Conservation (phyloP, 2,329 filamentous ascomycete species). For the Fusarium sp. region DNA sequence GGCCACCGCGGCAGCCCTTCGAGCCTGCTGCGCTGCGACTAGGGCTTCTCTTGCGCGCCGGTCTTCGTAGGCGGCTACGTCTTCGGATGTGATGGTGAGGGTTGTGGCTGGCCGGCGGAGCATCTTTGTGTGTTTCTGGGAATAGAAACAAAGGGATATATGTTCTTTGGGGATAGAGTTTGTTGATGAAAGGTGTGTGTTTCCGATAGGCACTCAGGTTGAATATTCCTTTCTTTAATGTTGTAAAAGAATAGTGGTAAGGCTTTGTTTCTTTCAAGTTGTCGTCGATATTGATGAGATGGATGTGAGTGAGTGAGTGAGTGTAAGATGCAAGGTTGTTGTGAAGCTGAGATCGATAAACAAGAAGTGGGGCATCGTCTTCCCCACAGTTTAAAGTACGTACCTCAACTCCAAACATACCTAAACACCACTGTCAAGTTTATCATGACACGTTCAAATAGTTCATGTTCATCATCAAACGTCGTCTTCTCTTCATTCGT, state of each 20-base stretch:
- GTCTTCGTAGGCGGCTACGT: conserved; percentile 78
- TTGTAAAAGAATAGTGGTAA: neutral
- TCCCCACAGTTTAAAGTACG: neutral
- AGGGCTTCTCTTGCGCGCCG: conserved; percentile 61
- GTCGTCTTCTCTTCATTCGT: conserved; percentile 21
- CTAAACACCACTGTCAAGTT: neutral
- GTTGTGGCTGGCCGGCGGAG: conserved; percentile 76
- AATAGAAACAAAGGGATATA: neutral
- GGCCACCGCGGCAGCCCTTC: conserved; percentile 40
- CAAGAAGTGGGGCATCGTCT: conserved; percentile 4
- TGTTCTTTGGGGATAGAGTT: neutral
- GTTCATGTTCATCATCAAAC: neutral
- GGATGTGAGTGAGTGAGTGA: neutral
- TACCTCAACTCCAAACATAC: neutral
- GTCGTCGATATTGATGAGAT: neutral
- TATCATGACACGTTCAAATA: neutral
- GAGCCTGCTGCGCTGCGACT: conserved; percentile 48
- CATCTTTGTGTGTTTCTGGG: conserved; percentile 55
- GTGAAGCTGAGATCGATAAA: conserved; percentile 17
- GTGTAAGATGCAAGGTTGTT: conserved; percentile 6
- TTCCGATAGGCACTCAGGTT: neutral
- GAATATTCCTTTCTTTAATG: neutral
- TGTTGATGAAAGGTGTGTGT: neutral
- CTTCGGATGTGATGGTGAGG: conserved; percentile 75
- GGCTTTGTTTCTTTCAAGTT: neutral